Base-by-base conservation (phyloP, 1,284 basidiomycete species). In the Puccinia horiana region DNA sequence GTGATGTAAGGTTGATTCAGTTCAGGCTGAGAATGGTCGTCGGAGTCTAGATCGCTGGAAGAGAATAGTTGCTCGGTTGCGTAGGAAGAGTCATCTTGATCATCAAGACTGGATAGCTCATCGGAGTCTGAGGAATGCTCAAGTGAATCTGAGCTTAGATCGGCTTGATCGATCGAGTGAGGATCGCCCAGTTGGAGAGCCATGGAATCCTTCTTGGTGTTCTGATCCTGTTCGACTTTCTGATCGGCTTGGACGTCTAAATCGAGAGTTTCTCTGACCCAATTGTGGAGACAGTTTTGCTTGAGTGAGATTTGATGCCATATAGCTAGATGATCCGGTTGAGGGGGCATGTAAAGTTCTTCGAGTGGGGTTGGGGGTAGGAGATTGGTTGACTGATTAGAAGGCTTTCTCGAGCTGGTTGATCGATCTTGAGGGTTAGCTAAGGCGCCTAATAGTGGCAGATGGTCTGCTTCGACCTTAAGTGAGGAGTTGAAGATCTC, bases 61-160 rank as follows among this genome's bases (percentile, higher is more conserved):
- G 61, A 74, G 65, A 70, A 37, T 32, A 56, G 47, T 72, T 80
- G 67, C 20, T 67, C 47, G n/a, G 76, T 49, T 42, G 18, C 32
- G 58, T 29, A 78, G 47, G 47, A 78, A 2, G 42, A 54, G 16
- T 67, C 37, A 12, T 65, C 49, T 32, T 37, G 11, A 9, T 63
- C 40, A 29, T 37, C 47, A 9, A 54, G 32, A 44, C 37, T 42
- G 16, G 32, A 67, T 14, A 47, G 35, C 23, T 70, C 61, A 32
- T 79, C 58, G 14, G 49, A 79, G 23, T 52, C 49, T 49, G 76
- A 40, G 20, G 44, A 47, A 52, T 37, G 26, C 0, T 75, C 11
- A 26, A 40, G 26, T 56, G 76, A 32, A 20, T 67, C 70, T 63
- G n/a, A n/a, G n/a, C n/a, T n/a, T n/a, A 29, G n/a, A 20, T 78